Evolutionary conservation across 2,329 filamentous ascomycete species (phyloP).

Genomic region (Xylaria digitata): DNA sequence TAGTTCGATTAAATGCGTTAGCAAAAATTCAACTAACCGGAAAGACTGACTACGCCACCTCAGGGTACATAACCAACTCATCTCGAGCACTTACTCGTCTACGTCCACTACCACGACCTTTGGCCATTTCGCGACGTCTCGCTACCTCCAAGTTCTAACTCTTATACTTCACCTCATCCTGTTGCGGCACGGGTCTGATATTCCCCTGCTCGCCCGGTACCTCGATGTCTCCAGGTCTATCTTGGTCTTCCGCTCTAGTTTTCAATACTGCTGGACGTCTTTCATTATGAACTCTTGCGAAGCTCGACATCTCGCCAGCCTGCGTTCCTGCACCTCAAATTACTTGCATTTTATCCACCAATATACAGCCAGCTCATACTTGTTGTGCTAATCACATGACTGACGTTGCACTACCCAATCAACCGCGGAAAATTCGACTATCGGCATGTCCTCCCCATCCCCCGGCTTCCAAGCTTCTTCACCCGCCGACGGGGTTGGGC

Average conservation of each 20-base stretch:
- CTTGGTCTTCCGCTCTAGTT: neutral
- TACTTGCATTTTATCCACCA: slow-evolving; percentile 17
- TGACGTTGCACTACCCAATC: slow-evolving; percentile 31
- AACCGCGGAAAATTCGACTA: slow-evolving; percentile 13
- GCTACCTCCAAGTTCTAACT: neutral
- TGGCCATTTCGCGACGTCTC: too few species aligned
- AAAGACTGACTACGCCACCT: too few species aligned
- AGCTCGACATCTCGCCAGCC: slow-evolving; percentile 14
- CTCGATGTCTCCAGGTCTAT: too few species aligned
- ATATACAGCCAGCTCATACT: slow-evolving; percentile 8
- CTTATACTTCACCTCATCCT: neutral
- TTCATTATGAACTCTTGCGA: slow-evolving; percentile 20
- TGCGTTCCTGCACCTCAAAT: slow-evolving; percentile 17
- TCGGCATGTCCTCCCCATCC: slow-evolving; percentile 48
- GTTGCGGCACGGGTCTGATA: neutral
- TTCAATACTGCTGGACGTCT: neutral
- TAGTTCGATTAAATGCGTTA: neutral
- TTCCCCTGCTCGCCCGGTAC: neutral
- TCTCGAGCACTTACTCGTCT: too few species aligned
- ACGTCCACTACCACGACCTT: neutral
- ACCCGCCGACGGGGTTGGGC: slow-evolving; percentile 49
- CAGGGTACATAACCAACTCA: too few species aligned
- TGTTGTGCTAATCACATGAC: slow-evolving; percentile 23
- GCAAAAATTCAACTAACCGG: neutral
- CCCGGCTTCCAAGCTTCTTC: slow-evolving; percentile 52